Base-by-base conservation (phyloP, 345 rosid species). In the Viola odorata region DNA sequence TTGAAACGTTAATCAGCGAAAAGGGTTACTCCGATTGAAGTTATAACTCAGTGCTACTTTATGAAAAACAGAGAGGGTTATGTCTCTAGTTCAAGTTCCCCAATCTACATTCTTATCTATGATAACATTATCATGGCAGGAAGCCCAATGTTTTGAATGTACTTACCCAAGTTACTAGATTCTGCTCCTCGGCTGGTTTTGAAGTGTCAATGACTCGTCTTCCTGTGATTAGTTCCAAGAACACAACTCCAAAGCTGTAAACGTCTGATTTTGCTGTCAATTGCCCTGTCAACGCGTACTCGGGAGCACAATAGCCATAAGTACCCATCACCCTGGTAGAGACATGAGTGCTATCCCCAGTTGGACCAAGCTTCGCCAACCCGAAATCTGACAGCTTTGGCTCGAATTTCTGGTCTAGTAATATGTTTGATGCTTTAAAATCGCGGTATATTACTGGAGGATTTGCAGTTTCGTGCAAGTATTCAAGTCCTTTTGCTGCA, bases 291-390 rank as follows among this genome's bases (percentile, higher is more conserved):
- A 73, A 65, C 39, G 90, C 92, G 64, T 85, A 85, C 65, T 88
- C 96, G 0, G 91, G 96, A 6, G 96, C 86, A 60, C 96, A 88
- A 15, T 84, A 85, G 44, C 96, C 96, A 38, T 85, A 88, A 13
- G 96, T 88, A 57, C 96, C 96, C 96, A 88, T 88, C 56, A 88
- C 96, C 75, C 96, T 77, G 15, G 96, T 88, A 53, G 96, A 85
- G 15, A 88, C 90, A 70, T 85, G 81, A 55, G 83, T 56, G 75
- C 79, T 75, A 10, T 77, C 88, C 44, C 88, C 92, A 0, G 84
- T 88, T 5, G 92, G 92, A 65, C 92, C 92, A 12, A 88, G 84
- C 70, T 86, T 88, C 39, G 96, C 96, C 64, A 88, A 81, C 23
- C 96, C 96, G 14, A 88, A 88, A 80, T 88, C 96, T 2, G 96